Percentiles rank a stretch among this genome's conserved stretches.
Conservation (phyloP, 78 protist species). For the Dictyostelium discoideum region DNA sequence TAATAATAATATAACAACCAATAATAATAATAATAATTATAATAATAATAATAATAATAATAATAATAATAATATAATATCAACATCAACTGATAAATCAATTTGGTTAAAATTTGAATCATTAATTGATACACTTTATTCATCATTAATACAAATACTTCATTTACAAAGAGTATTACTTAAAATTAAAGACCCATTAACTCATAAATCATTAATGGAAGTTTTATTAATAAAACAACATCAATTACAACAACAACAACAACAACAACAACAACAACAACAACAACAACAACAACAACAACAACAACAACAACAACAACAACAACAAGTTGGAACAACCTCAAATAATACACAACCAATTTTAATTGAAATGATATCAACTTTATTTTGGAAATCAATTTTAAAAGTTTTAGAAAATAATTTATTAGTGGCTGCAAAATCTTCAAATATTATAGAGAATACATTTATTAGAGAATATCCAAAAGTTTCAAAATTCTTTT, state of each 20-base stretch:
- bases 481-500: slow-evolving; percentile 47
- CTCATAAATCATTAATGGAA: slow-evolving; percentile 63
- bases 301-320: background rate
- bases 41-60: background rate
- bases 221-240: background rate
- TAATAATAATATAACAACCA: too few relatives aligned
- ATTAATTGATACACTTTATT: slow-evolving; percentile 43
- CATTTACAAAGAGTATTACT: slow-evolving; percentile 71
- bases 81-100: slow-evolving; percentile 15
- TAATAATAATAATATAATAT: background rate
- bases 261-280: background rate
- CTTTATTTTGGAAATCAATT: slow-evolving; percentile 44
- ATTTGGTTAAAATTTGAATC: slow-evolving; percentile 58
- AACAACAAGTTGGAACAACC: background rate
- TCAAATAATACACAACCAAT: background rate
- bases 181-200: slow-evolving; percentile 68
- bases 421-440: slow-evolving; percentile 38
- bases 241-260: background rate
- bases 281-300: background rate
- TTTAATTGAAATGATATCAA: slow-evolving; percentile 16
- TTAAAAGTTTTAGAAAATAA: slow-evolving; percentile 41
- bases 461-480: slow-evolving; percentile 69
- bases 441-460: slow-evolving; percentile 66
- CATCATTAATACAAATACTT: slow-evolving; percentile 45
- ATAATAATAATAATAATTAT: background rate